Base-by-base conservation (phyloP, 2,329 filamentous ascomycete genomes). In the Verticillium alfalfae region DNA sequence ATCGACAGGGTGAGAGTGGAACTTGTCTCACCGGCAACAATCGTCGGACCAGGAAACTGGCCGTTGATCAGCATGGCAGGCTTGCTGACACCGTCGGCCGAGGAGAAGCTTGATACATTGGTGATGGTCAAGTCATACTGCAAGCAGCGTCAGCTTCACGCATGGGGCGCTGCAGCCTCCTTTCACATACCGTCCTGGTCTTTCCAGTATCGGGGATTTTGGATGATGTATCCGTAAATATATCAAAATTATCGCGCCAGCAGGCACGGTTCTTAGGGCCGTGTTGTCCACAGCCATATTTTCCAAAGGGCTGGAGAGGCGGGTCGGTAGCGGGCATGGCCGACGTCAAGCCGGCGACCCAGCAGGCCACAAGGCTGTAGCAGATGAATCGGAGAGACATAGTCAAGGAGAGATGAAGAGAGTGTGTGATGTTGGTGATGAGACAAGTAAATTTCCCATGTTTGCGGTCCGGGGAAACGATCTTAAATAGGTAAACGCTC, bases 31-130 rank as follows among this genome's bases (percentile, higher is more conserved):
- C 68, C 63, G 54, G 68, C 70, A 49, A 63, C 76, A 55, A 88
- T 81, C 5, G 76, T 75, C 2, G 85, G 85, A 1, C 84, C 85
- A 26, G 83, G 82, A 65, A 66, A 67, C 54, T 66, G 64, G 34
- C 77, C 77, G 67, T 83, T 81, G 67, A 84, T 70, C 41, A 84
- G 72, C 69, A 88, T 79, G 9, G 64, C 67, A 34, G 63, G 60
- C 65, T 67, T 70, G 56, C 45, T 57, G 10, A 69, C 62, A 16
- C 69, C 69, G 34, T 70, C 69, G 13, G 66, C 67, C 5, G 62
- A 54, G 52, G 61, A 58, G 59, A 63, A 67, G 9, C 58, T 38
- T 16, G 66, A 64, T 31, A 64, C 60, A 49, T 70, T 67, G 41
- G 66, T 69, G 38, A 74, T 66, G 56, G 66, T 68, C 5, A 73